phyloP scores from a whole-genome alignment of 2,329 filamentous ascomycete species.

The Pseudopithomyces chartarum region DNA sequence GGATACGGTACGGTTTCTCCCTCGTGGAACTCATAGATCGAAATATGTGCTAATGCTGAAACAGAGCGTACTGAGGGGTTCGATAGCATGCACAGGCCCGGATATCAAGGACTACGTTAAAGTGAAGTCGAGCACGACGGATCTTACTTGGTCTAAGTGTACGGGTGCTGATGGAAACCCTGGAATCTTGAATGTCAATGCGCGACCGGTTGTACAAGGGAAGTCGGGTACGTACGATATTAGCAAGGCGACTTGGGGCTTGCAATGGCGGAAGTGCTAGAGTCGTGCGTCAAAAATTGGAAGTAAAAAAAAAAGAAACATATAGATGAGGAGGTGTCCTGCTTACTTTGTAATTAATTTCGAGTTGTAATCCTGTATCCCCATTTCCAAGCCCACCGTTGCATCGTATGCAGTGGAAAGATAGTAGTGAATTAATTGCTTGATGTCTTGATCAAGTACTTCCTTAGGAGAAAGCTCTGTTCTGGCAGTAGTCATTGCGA shows the following conservation, averaged over 20 bases:
- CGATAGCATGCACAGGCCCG: constrained; percentile 27
- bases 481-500: too few species aligned
- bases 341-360: background rate
- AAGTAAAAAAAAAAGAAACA: background rate
- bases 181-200: constrained; percentile 40
- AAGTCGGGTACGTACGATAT: constrained; percentile 33
- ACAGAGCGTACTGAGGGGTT: constrained; percentile 25
- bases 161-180: constrained; percentile 30
- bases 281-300: background rate
- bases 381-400: too few species aligned
- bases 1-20: constrained; percentile 30
- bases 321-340: constrained; percentile 1
- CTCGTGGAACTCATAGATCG: background rate
- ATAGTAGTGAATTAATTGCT: background rate
- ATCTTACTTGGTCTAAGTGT: constrained; percentile 37
- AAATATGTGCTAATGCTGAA: background rate
- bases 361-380: too few species aligned
- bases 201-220: constrained; percentile 33
- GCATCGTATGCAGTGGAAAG: too few species aligned
- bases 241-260: constrained; percentile 32
- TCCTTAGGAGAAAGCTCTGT: too few species aligned
- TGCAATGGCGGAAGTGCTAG: constrained; percentile 37
- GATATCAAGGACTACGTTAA: constrained; percentile 34
- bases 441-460: too few species aligned
- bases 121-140: constrained; percentile 24